Percentiles rank a stretch among this genome's conserved stretches.
Conservation (phyloP, 2,329 filamentous ascomycete genomes). For the Chalaropsis ovoidea region DNA sequence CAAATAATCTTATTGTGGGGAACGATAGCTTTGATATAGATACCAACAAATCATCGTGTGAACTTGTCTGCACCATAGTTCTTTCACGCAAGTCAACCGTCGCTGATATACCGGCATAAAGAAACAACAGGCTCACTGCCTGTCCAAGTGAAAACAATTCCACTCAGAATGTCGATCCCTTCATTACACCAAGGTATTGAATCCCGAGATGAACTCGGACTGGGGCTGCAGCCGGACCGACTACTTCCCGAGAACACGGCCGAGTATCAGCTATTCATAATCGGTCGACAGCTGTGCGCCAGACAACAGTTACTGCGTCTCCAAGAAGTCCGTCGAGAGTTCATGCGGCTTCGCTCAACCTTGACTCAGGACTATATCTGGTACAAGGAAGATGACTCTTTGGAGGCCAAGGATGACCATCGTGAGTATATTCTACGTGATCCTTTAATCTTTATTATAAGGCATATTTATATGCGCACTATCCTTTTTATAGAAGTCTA, state of each 20-base stretch:
- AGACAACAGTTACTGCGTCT: conserved; percentile 54
- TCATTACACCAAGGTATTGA: neutral
- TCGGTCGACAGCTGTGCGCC: conserved; percentile 46
- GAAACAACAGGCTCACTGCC: too few relatives aligned
- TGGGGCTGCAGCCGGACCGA: neutral
- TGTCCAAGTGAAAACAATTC: neutral
- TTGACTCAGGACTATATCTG: conserved; percentile 83
- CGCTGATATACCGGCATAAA: too few relatives aligned
- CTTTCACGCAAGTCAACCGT: neutral
- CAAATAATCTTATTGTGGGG: too few relatives aligned
- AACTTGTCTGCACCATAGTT: neutral
- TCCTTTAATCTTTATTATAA: neutral
- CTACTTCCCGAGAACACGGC: conserved; percentile 69
- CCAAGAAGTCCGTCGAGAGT: conserved; percentile 61
- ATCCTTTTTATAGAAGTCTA: neutral
- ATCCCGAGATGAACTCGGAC: neutral
- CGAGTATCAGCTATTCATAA: conserved; percentile 69
- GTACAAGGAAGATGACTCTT: conserved; percentile 75
- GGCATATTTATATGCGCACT: neutral
- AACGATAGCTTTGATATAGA: too few relatives aligned
- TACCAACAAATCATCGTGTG: too few relatives aligned
- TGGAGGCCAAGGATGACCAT: conserved; percentile 51
- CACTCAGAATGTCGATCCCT: neutral
- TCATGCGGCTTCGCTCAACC: conserved; percentile 50
- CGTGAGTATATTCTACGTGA: conserved; percentile 36